phyloP scores from a whole-genome alignment of 179 eudicot genomes.

The Beta macrorhiza region DNA sequence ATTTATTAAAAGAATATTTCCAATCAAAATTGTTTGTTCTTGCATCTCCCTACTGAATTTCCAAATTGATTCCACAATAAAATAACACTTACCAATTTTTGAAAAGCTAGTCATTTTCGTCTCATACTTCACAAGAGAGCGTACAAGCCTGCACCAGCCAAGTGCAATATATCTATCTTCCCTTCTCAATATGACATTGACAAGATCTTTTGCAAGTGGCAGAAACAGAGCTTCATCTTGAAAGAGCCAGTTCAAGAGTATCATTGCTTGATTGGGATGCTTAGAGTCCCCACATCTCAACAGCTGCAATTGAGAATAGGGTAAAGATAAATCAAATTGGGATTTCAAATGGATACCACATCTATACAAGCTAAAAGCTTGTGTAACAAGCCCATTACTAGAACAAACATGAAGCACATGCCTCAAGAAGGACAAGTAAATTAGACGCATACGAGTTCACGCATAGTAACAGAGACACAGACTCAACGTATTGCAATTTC shows the following conservation, averaged over 20 bases:
- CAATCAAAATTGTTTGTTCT: too few relatives aligned
- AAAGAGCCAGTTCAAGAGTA: conserved; percentile 73
- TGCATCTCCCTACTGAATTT: too few relatives aligned
- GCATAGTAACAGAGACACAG: neutral
- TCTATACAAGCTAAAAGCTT: neutral
- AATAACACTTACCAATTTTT: conserved; percentile 34
- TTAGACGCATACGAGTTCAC: neutral
- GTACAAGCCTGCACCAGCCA: conserved; percentile 78
- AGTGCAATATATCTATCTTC: conserved; percentile 63
- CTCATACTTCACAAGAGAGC: conserved; percentile 58
- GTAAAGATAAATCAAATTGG: conserved; percentile 1
- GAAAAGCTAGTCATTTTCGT: conserved; percentile 31
- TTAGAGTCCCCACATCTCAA: conserved; percentile 47
- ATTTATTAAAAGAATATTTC: too few relatives aligned
- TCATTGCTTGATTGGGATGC: conserved; percentile 52
- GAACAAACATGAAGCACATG: conserved; percentile 3
- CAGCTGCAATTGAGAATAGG: conserved; percentile 35
- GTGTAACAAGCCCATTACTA: neutral
- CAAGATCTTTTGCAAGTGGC: conserved; percentile 48
- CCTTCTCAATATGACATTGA: conserved; percentile 45
- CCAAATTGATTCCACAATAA: too few relatives aligned
- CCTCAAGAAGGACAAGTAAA: neutral
- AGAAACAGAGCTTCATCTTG: conserved; percentile 57
- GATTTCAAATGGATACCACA: conserved; percentile 1
- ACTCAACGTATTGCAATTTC: neutral